Percentiles rank a stretch among this genome's conserved stretches.
phyloP scores from a whole-genome alignment of 345 rosid species.

The Dipteronia sinensis region DNA sequence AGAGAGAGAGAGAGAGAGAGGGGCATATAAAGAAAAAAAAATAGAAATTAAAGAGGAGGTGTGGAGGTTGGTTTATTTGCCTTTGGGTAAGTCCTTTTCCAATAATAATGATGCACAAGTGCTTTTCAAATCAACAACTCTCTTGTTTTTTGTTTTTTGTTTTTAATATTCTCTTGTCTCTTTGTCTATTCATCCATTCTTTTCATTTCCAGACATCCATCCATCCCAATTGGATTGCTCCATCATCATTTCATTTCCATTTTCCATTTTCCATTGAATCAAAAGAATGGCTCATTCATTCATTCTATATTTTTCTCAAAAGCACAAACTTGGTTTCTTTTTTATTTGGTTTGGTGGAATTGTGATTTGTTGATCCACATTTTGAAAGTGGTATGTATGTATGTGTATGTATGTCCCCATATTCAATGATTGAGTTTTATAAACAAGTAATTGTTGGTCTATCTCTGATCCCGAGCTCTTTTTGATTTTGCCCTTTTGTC shows the following conservation, averaged over 20 bases:
- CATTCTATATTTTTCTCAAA: no score
- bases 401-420: conserved; percentile 17
- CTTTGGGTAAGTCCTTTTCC: conserved; percentile 56
- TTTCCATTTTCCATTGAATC: no score
- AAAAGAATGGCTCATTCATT: no score
- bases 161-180: conserved; percentile 30
- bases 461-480: conserved; percentile 55
- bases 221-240: conserved; percentile 41
- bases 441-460: not conserved
- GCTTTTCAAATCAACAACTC: conserved; percentile 22
- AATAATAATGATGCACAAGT: conserved; percentile 32
- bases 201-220: conserved; percentile 51
- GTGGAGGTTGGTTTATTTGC: not conserved
- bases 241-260: conserved; percentile 30
- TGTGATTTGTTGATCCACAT: conserved; percentile 20
- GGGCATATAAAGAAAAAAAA: no score
- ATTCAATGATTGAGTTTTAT: conserved; percentile 32
- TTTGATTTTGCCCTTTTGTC: conserved; percentile 38
- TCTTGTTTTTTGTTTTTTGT: not conserved
- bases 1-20: conserved; percentile 14
- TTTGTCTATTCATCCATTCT: conserved; percentile 41
- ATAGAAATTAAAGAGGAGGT: not conserved
- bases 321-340: conserved; percentile 33
- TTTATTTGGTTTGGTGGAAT: conserved; percentile 11
- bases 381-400: conserved; percentile 19